Percentiles rank a stretch among this genome's conserved stretches.
Conservation (phyloP, 495 filamentous ascomycete genomes). For the Penicillium daleae region DNA sequence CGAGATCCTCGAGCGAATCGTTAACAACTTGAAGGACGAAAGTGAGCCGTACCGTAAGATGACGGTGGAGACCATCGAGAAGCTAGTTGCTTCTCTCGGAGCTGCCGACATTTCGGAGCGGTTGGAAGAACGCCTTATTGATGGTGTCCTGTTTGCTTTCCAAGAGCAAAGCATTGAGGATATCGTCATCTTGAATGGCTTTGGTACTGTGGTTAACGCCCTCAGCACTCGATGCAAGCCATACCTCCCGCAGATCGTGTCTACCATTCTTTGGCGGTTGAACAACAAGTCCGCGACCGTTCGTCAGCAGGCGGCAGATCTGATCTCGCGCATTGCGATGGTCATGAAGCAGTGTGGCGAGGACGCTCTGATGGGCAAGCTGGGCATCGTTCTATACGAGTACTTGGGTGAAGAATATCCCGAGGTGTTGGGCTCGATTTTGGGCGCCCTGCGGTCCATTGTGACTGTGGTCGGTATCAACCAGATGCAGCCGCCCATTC, state of each 20-base stretch:
- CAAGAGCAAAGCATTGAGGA: slow-evolving; percentile 99
- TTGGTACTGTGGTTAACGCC: slow-evolving; percentile 96
- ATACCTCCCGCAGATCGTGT: slow-evolving; percentile 94
- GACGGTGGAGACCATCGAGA: slow-evolving; percentile 97
- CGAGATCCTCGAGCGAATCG: slow-evolving; percentile 91
- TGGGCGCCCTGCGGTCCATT: slow-evolving; percentile 92
- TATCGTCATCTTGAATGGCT: slow-evolving; percentile 95
- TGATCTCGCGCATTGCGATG: slow-evolving; percentile 94
- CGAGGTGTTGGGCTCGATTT: slow-evolving; percentile 94
- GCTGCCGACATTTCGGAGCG: slow-evolving; percentile 92
- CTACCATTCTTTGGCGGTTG: slow-evolving; percentile 93
- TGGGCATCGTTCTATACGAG: slow-evolving; percentile 96
- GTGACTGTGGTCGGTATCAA: slow-evolving; percentile 98
- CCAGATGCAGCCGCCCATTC: slow-evolving; percentile 98
- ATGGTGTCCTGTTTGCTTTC: slow-evolving; percentile 96
- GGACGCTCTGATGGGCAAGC: slow-evolving; percentile 92
- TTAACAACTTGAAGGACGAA: slow-evolving; percentile 96
- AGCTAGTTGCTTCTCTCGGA: slow-evolving; percentile 88
- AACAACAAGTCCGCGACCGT: slow-evolving; percentile 98
- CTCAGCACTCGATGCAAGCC: slow-evolving; percentile 93
- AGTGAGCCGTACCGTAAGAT: slow-evolving; percentile 98
- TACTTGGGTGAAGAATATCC: slow-evolving; percentile 99
- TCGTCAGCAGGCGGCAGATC: slow-evolving; percentile 94
- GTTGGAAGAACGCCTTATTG: slow-evolving; percentile 89
- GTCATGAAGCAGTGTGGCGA: slow-evolving; percentile 99